These are phyloP conservation scores for Boeremia exigua DNA, from an alignment of 2,329 filamentous ascomycete species.

Conservation along the genomic window DNA sequence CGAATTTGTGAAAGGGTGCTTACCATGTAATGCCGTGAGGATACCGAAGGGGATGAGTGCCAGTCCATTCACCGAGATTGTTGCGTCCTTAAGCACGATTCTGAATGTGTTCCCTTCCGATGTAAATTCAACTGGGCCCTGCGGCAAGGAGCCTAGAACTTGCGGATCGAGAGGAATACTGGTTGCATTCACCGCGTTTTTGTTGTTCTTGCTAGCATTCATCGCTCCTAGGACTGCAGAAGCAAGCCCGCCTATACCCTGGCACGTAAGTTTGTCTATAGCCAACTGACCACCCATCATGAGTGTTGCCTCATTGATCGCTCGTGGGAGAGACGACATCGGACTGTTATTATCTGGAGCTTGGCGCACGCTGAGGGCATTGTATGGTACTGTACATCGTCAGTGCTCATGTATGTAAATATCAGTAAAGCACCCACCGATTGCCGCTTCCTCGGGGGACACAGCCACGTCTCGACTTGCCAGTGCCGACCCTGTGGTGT, in stretches of 20 bases:
- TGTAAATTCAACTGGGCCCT: constrained; percentile 30
- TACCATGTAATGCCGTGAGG: constrained; percentile 34
- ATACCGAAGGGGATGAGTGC: constrained; percentile 23
- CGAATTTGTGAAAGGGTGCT: neutral
- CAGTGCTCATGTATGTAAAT: neutral
- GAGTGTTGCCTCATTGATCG: constrained; percentile 29
- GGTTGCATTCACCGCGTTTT: constrained; percentile 2
- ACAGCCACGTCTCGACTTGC: constrained; percentile 10
- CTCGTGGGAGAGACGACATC: constrained; percentile 12
- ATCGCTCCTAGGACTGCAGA: constrained; percentile 27
- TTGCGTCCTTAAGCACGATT: constrained; percentile 24
- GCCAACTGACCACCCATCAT: constrained; percentile 25
- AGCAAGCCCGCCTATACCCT: constrained; percentile 35
- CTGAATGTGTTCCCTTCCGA: constrained; percentile 35
- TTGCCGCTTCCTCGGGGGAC: constrained; percentile 6
- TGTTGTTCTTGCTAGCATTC: constrained; percentile 21
- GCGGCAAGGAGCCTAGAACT: constrained; percentile 25
- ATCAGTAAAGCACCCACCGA: too few species aligned
- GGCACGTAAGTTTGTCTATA: constrained; percentile 31
- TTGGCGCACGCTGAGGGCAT: constrained; percentile 20
- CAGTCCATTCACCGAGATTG: constrained; percentile 32
- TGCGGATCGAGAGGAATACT: constrained; percentile 25
- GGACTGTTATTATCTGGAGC: neutral
- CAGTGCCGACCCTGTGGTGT: neutral
- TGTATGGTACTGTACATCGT: constrained; percentile 19